Evolutionary conservation across 2,329 filamentous ascomycete genomes (phyloP), one percentile per base, ranked within the genome.

Genomic region (Curvularia sp.): DNA sequence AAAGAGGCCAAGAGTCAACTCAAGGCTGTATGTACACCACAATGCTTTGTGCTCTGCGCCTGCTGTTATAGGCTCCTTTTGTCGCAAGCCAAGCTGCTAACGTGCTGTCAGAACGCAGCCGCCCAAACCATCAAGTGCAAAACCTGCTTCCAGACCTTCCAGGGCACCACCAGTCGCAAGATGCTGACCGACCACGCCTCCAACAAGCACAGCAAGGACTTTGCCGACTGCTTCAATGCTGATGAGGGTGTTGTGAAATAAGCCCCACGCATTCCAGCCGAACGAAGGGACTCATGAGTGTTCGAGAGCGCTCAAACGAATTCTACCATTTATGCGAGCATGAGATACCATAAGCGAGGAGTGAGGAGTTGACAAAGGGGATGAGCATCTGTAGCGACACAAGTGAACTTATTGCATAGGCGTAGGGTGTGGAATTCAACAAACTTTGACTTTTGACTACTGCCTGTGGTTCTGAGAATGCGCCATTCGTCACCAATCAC

Each of bases 51-150:
- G 18, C 30, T 12, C 10, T 42, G 42, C 24, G 20, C 49, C 31
- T 48, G 8, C 46, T 24, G 42, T 26, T 12, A 5, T 33, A 10
- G 47, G 13, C 10, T 28, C 13, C 33, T 28, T n/a, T 28, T 24
- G 7, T 52, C 30, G 24, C 35, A 33, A 26, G 53, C 20, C 26
- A 18, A 7, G 10, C 22, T 44, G 42, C 55, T 63, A 46, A 65
- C 28, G 43, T 5, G 10, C 42, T 4, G 18, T 52, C 66, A 91
- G 88, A 93, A 93, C 81, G 83, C 85, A 68, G 83, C 88, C 67
- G 90, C 90, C 59, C 90, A 88, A 82, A 88, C 85, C 73, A 91
- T 93, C 78, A 88, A 91, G 78, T 93, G 90, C 84, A 80, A 85
- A 66, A 82, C 87, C 71, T 93, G 90, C 89, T 90, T 88, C 79